Evolutionary conservation across 768 basidiomycete species (phyloP), one percentile per base, ranked within the genome.

Genomic region (Chalciporus pseudorubinellus): DNA sequence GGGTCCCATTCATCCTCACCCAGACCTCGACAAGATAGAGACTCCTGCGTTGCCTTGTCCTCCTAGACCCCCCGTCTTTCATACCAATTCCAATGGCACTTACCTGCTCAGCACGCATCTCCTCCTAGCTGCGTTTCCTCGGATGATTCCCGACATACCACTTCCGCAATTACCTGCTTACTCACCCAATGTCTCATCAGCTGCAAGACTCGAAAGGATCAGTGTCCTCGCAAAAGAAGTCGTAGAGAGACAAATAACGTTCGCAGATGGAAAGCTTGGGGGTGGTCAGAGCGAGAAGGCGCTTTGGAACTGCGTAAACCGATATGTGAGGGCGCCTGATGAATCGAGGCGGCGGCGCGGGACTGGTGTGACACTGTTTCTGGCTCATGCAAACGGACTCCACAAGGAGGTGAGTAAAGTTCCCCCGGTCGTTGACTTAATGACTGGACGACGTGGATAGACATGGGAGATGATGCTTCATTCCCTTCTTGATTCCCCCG

Each of bases 351-450:
- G 29, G 28, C 43, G 42, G 29, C 10, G 20, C 42, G 3, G 9
- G 1, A 22, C 13, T 19, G 81, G 86, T 0, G 46, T 89, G 10
- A 95, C 91, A 0, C 67, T 95, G 46, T 79, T 94, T 55, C 73
- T 89, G 42, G 80, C 82, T 4, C 93, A 95, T 65, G 91, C 90
- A 3, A 95, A 91, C 67, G 92, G 94, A 1, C 87, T 95, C 59
- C 82, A 81, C 42, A 95, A 94, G 66, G 92, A 95, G 82, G 89
- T 83, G 47, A 43, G 80, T 43, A n/a, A n/a, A n/a, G 4, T 1
- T 55, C 31, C 33, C 12, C 26, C 1, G 22, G 19, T 10, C 6
- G 34, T 34, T 1, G 16, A 3, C 12, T 9, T 36, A 44, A 34
- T 26, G 10, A 3, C 38, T 48, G 6, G 14, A 8, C 16, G 33